Percentiles rank a stretch among this genome's conserved stretches.
Conservation (phyloP, 768 basidiomycete species). For the Leucocoprinus birnbaumii region DNA sequence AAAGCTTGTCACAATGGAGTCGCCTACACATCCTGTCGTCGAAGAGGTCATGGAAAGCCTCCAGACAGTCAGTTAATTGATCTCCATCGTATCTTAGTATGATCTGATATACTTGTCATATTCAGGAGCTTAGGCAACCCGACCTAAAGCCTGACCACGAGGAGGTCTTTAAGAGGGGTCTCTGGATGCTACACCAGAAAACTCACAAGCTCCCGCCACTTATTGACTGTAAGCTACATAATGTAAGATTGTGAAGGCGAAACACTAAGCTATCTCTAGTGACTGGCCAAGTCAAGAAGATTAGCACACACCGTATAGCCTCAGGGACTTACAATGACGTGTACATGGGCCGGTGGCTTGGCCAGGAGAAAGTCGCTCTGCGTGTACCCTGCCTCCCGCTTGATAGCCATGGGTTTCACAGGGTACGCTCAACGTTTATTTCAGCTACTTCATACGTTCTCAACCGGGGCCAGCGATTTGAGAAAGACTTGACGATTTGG, state of each 20-base stretch:
- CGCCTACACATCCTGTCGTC: slow-evolving; percentile 26
- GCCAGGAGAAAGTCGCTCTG: slow-evolving; percentile 36
- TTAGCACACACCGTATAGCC: slow-evolving; percentile 25
- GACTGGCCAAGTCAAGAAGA: slow-evolving; percentile 36
- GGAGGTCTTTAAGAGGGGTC: slow-evolving; percentile 31
- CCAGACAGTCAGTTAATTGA: slow-evolving; percentile 29
- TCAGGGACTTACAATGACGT: slow-evolving; percentile 38
- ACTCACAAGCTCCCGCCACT: slow-evolving; percentile 39
- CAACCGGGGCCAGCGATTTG: slow-evolving; percentile 30
- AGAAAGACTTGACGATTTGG: slow-evolving; percentile 41
- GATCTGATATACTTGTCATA: too few relatives aligned
- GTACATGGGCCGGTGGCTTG: slow-evolving; percentile 39
- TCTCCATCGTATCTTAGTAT: not conserved
- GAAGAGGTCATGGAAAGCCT: slow-evolving; percentile 40
- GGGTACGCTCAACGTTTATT: slow-evolving; percentile 20
- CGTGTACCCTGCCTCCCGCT: slow-evolving; percentile 32
- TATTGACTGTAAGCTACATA: slow-evolving; percentile 32
- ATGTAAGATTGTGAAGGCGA: not conserved
- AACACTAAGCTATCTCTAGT: slow-evolving; percentile 22
- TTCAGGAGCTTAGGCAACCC: slow-evolving; percentile 33
- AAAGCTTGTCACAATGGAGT: slow-evolving; percentile 26
- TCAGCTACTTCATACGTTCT: too few relatives aligned
- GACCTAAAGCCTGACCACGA: slow-evolving; percentile 26
- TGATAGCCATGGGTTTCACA: slow-evolving; percentile 29
- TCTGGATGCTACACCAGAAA: slow-evolving; percentile 35